A percentile compares a stretch with the other conserved stretches of the same genome.
These are phyloP conservation scores for Puccinia polysora DNA, from an alignment of 1,284 basidiomycete genomes.

Conservation along the genomic window DNA sequence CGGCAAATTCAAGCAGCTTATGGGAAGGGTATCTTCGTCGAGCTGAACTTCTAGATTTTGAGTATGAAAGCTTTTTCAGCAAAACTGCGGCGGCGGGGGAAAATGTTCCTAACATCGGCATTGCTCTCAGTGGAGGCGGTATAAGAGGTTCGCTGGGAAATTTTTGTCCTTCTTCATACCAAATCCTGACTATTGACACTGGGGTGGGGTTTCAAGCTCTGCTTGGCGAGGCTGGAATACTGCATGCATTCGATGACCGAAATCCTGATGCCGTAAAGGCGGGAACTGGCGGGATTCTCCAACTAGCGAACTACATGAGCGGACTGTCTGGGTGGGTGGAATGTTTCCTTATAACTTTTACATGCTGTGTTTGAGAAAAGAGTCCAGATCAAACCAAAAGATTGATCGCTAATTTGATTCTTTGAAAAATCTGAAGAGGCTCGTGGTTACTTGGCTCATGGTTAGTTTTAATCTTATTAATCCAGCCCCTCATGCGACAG, in stretches of 20 bases:
- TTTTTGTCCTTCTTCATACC: too few species aligned
- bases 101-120: conserved; percentile 24
- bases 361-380: background rate
- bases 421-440: too few species aligned
- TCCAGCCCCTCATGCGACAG: background rate
- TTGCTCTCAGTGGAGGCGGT: conserved; percentile 34
- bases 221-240: conserved; percentile 11
- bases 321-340: conserved; percentile 32
- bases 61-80: conserved; percentile 5
- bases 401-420: background rate
- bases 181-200: too few species aligned
- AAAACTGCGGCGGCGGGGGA: background rate
- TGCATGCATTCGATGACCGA: conserved; percentile 32
- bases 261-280: conserved; percentile 8
- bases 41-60: conserved; percentile 6
- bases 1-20: conserved; percentile 1
- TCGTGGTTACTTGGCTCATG: conserved; percentile 39
- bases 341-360: too few species aligned
- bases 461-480: background rate
- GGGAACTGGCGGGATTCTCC: conserved; percentile 26
- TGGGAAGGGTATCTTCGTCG: conserved; percentile 20
- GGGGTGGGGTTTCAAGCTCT: too few species aligned
- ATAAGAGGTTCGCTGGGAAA: too few species aligned
- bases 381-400: background rate
- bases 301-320: conserved; percentile 31